These are phyloP conservation scores for Lasiosphaeria ovina DNA, from an alignment of 495 filamentous ascomycete species.

Conservation along the genomic window DNA sequence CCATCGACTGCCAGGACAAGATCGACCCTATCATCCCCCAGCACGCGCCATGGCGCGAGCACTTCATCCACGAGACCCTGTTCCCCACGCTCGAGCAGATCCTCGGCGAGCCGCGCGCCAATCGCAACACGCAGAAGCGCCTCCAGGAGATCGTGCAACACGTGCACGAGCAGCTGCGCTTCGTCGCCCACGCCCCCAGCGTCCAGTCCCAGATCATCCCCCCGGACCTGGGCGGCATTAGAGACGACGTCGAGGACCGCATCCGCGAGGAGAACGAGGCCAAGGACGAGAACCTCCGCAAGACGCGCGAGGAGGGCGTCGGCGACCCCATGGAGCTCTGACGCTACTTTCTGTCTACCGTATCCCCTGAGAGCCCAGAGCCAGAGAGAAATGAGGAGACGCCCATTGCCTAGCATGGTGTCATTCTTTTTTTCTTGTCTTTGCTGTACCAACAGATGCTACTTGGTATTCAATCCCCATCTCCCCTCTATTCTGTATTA, in stretches of 20 bases:
- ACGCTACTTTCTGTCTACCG: neutral
- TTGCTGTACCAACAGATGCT: no score
- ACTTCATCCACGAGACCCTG: slow-evolving; percentile 80
- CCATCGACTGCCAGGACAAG: slow-evolving; percentile 67
- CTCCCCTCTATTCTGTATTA: no score
- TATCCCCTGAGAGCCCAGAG: no score
- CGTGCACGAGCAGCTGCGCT: slow-evolving; percentile 81
- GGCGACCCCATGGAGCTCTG: slow-evolving; percentile 40
- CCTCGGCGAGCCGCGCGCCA: slow-evolving; percentile 56
- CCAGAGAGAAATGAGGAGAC: no score
- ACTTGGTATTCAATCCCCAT: no score
- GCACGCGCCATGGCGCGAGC: slow-evolving; percentile 72
- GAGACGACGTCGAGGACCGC: slow-evolving; percentile 77
- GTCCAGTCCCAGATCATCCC: slow-evolving; percentile 82
- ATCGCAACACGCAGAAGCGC: slow-evolving; percentile 75
- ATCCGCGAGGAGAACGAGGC: slow-evolving; percentile 68
- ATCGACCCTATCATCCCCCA: slow-evolving; percentile 72
- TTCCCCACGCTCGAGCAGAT: slow-evolving; percentile 74
- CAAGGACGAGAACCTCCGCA: slow-evolving; percentile 51
- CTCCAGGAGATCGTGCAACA: slow-evolving; percentile 70
- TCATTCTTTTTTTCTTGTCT: no score
- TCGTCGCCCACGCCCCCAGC: slow-evolving; percentile 79
- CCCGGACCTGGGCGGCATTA: slow-evolving; percentile 67
- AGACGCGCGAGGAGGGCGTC: slow-evolving; percentile 40
- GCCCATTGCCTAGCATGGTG: no score